phyloP scores from a whole-genome alignment of 1,139 yeast species.

The Lodderomyces margitis region DNA sequence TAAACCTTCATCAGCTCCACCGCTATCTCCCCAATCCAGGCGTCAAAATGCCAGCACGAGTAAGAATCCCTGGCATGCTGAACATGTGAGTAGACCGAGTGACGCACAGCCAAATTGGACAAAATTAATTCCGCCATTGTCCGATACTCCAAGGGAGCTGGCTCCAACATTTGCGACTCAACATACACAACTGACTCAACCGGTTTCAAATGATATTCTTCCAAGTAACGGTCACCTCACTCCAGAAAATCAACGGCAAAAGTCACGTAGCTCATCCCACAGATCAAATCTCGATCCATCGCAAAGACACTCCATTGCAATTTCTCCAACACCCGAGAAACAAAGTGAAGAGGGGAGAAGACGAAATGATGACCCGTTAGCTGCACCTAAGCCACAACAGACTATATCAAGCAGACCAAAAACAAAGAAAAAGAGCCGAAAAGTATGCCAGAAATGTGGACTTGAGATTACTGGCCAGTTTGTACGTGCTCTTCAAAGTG shows the following conservation, averaged over 20 bases:
- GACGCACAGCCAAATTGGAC: constrained; percentile 18
- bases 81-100: background rate
- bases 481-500: constrained; percentile 77
- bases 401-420: background rate
- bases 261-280: background rate
- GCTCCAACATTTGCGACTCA: background rate
- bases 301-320: constrained; percentile 19
- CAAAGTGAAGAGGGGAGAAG: constrained; percentile 1
- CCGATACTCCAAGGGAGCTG: constrained; percentile 12
- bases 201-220: background rate
- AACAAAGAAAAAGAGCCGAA: constrained; percentile 25
- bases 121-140: constrained; percentile 22
- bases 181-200: background rate
- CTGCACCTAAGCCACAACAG: background rate
- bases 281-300: constrained; percentile 11
- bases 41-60: constrained; percentile 4
- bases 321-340: constrained; percentile 16
- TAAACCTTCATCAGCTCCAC: constrained; percentile 7
- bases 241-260: background rate
- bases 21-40: constrained; percentile 4
- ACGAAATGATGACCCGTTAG: background rate
- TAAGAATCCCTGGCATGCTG: constrained; percentile 4
- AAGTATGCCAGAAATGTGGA: constrained; percentile 62
- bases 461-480: constrained; percentile 73
- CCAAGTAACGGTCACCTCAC: background rate